These are phyloP conservation scores for Podila epicladia DNA, from an alignment of 192 early-diverging fungal species.

Conservation along the genomic window DNA sequence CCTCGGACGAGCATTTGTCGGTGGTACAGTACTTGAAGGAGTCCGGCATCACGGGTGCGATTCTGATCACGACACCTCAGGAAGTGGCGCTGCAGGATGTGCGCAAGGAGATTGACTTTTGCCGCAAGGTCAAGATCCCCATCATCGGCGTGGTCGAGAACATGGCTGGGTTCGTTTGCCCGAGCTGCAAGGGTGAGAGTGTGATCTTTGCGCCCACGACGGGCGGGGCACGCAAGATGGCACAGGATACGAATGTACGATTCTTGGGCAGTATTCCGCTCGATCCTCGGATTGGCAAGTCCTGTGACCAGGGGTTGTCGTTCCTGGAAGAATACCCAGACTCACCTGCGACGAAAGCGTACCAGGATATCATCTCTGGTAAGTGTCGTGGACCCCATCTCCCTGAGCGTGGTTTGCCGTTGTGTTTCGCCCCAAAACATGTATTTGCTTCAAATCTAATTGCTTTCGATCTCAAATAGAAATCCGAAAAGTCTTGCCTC, in stretches of 20 bases:
- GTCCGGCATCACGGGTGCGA: constrained; percentile 84
- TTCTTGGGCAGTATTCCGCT: constrained; percentile 80
- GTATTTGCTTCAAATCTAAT: not conserved
- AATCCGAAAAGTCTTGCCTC: constrained; percentile 38
- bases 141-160: constrained; percentile 96
- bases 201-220: constrained; percentile 81
- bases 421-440: not conserved
- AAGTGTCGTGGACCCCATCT: constrained; percentile 4
- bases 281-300: constrained; percentile 80
- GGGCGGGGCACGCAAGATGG: constrained; percentile 75
- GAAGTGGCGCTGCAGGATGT: constrained; percentile 90
- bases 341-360: constrained; percentile 83
- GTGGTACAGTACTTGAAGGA: constrained; percentile 82
- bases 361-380: constrained; percentile 70
- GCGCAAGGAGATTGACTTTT: constrained; percentile 98
- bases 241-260: constrained; percentile 67
- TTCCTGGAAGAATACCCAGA: constrained; percentile 91
- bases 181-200: constrained; percentile 81
- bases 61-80: constrained; percentile 96
- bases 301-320: constrained; percentile 88
- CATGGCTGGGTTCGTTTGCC: constrained; percentile 98
- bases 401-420: too few relatives aligned
- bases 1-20: constrained; percentile 96
- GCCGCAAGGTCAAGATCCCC: constrained; percentile 86
- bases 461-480: constrained; percentile 2